Evolutionary conservation across 768 basidiomycete species (phyloP), one percentile per base, ranked within the genome.

Genomic region (Trametopsis cervina): DNA sequence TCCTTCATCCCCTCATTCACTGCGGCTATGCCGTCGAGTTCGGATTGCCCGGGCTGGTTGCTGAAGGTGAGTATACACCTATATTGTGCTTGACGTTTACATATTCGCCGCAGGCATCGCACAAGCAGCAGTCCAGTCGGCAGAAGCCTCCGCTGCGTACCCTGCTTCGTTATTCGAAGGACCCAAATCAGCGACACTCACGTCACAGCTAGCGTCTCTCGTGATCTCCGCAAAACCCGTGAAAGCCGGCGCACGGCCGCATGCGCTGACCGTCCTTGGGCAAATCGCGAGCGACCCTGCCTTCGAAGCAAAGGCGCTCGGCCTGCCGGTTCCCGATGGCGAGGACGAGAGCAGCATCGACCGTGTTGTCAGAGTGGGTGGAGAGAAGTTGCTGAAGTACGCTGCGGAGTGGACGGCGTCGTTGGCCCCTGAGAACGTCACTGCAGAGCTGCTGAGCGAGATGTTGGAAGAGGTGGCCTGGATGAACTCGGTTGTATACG

Each of bases 1-100:
- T 83, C 7, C 22, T 86, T 3, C 85, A 88, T 55, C 78, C 84
- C 0, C 48, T 85, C 33, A 85, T 87, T 39, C 80, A 85, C 54
- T 54, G 65, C 2, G 83, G 80, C 12, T 76, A 77, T 61, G 83
- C 81, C 2, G 60, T 72, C 4, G 85, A 86, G 58, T 85, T 85
- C 50, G 69, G 72, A 12, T 48, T 81, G 18, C 72, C 76, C 5
- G 84, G 82, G 0, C 60, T 83, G 40, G 62, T 77, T 1, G 77
- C 76, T 1, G 83, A 87, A 68, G 85, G 84, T 83, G 44, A 3
- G 49, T 25, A 2, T 44, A 23, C 26, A 13, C 23, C 3, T 4
- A 21, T 12, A 21, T 39, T 15, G 9, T 10, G 18, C 25, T 15
- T 37, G 22, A 18, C 18, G 18, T 20, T 25, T 17, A 18, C 2